A percentile compares a stretch with the other conserved stretches of the same genome.
Conservation (phyloP, 169 alveolate genomes). For the Cryptosporidium muris region DNA sequence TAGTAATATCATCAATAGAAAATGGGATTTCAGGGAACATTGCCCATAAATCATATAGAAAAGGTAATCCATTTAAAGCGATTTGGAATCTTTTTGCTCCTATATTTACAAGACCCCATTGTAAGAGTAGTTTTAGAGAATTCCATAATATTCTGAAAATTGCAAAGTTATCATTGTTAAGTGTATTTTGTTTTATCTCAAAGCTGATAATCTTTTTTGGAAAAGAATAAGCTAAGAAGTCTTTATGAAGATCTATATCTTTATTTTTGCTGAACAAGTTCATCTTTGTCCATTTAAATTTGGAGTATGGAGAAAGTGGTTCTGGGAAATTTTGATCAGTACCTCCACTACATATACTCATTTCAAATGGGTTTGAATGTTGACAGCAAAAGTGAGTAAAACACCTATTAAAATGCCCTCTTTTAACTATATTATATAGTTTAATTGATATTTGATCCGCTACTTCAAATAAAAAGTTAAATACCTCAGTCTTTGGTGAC, state of each 20-base stretch:
- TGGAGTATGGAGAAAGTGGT: conserved; percentile 40
- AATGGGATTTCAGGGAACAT: conserved; percentile 19
- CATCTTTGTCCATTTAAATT: conserved; percentile 5
- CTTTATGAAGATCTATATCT: neutral
- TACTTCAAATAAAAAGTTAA: conserved; percentile 15
- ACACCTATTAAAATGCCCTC: neutral
- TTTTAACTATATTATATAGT: neutral
- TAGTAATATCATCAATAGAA: conserved; percentile 23
- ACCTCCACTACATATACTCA: conserved; percentile 11
- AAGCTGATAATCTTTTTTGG: neutral
- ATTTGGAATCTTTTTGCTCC: neutral
- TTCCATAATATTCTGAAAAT: conserved; percentile 13
- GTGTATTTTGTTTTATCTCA: neutral
- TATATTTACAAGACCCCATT: conserved; percentile 21
- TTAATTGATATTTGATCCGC: conserved; percentile 14
- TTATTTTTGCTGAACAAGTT: conserved; percentile 5
- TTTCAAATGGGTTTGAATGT: neutral
- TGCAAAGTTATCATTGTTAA: neutral
- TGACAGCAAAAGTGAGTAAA: conserved; percentile 5
- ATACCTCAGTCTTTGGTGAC: conserved; percentile 10
- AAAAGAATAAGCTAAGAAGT: too few relatives aligned
- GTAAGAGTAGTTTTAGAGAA: conserved; percentile 3
- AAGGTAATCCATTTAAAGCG: conserved; percentile 1
- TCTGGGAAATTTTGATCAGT: neutral
- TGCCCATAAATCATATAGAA: conserved; percentile 40